phyloP scores from a whole-genome alignment of 495 filamentous ascomycete species.

The Daldinia bambusicola region DNA sequence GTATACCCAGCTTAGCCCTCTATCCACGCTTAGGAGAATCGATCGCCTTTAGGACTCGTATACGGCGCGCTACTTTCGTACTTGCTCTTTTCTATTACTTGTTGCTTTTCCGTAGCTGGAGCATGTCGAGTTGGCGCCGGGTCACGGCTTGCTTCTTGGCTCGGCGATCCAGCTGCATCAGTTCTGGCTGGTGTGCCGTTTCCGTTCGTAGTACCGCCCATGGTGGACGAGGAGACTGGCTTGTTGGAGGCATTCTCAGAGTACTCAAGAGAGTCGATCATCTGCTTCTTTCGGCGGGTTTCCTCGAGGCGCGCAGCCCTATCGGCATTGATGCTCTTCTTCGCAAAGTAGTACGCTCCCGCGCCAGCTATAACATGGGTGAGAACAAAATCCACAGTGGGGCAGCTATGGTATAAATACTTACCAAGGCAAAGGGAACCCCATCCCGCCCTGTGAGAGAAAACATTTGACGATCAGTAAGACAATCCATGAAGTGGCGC shows the following conservation, averaged over 20 bases:
- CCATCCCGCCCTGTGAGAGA: slow-evolving; percentile 77
- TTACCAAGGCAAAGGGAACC: slow-evolving; percentile 82
- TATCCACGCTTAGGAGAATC: slow-evolving; percentile 65
- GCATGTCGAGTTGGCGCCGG: slow-evolving; percentile 88
- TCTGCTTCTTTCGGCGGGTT: slow-evolving; percentile 70
- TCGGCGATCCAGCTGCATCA: slow-evolving; percentile 78
- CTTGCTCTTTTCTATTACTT: slow-evolving; percentile 83
- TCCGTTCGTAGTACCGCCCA: slow-evolving; percentile 50
- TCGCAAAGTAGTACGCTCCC: slow-evolving; percentile 92
- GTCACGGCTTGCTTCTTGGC: slow-evolving; percentile 79
- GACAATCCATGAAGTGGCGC: slow-evolving; percentile 6
- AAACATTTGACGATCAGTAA: slow-evolving; percentile 20
- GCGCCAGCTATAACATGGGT: slow-evolving; percentile 72
- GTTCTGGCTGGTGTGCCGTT: slow-evolving; percentile 55
- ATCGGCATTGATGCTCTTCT: slow-evolving; percentile 91
- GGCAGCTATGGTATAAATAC: slow-evolving; percentile 34
- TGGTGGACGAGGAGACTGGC: slow-evolving; percentile 52
- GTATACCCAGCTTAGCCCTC: slow-evolving; percentile 12
- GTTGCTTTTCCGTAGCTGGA: slow-evolving; percentile 74
- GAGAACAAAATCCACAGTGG: slow-evolving; percentile 27
- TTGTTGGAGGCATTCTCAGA: slow-evolving; percentile 52
- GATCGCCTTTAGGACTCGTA: slow-evolving; percentile 79
- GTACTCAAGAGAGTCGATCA: slow-evolving; percentile 69
- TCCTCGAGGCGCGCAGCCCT: slow-evolving; percentile 76
- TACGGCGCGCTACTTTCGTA: slow-evolving; percentile 81